phyloP scores from a whole-genome alignment of 331 rosid genomes.

The Pyracantha coccinea region DNA sequence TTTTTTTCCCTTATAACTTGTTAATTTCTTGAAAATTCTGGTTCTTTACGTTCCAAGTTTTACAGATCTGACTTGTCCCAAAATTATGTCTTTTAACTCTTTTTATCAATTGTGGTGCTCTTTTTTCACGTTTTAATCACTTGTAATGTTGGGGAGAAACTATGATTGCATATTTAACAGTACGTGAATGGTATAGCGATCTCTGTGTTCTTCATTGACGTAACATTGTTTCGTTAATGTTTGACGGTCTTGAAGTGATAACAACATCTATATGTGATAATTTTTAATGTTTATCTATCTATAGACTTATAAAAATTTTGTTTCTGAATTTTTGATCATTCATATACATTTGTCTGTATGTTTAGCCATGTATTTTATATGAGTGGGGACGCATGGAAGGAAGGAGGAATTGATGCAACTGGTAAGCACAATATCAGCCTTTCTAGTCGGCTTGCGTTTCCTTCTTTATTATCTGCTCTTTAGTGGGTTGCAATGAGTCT shows the following conservation, averaged over 20 bases:
- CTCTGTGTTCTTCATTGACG: not conserved
- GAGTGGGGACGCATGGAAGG: slow-evolving; percentile 99
- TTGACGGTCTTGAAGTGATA: not conserved
- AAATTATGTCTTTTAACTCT: not conserved
- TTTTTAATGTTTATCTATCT: not conserved
- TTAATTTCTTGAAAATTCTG: not conserved
- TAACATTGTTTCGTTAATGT: not conserved
- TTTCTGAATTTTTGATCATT: slow-evolving; percentile 20
- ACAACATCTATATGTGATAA: not conserved
- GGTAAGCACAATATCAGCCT: slow-evolving; percentile 43
- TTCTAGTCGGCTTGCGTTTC: not conserved
- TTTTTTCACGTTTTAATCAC: not conserved
- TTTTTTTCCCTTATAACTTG: not conserved
- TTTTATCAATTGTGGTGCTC: no score
- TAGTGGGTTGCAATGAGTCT: not conserved
- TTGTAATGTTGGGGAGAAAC: not conserved
- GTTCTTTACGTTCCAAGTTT: not conserved
- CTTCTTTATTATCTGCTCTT: not conserved
- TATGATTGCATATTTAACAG: not conserved
- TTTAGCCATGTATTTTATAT: slow-evolving; percentile 91
- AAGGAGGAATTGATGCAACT: slow-evolving; percentile 96
- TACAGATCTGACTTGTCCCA: not conserved
- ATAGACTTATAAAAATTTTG: not conserved
- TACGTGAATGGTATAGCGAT: not conserved
- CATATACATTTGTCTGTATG: no score